These are phyloP conservation scores for Sapria himalayana DNA, from an alignment of 345 rosid genomes.

Conservation along the genomic window DNA sequence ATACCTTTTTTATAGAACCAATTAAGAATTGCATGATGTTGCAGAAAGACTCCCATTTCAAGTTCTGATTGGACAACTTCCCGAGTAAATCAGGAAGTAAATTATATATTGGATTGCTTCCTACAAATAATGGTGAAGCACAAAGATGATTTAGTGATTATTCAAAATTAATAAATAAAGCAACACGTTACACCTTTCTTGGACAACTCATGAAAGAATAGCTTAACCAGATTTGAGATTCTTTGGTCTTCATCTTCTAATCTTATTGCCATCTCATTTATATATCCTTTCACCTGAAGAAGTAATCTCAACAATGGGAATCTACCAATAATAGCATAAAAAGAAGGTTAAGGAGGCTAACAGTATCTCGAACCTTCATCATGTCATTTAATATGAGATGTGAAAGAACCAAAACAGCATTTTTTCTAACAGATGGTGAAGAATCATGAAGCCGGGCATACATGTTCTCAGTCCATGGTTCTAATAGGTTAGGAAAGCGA, in stretches of 20 bases:
- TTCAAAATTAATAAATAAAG: not conserved
- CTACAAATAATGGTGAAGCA: slow-evolving; percentile 19
- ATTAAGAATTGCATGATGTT: slow-evolving; percentile 91
- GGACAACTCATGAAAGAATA: slow-evolving; percentile 78
- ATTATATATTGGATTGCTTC: slow-evolving; percentile 90
- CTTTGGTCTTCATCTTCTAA: slow-evolving; percentile 75
- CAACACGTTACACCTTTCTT: slow-evolving; percentile 50
- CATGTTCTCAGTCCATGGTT: slow-evolving; percentile 96
- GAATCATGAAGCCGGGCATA: slow-evolving; percentile 61
- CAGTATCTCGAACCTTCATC: slow-evolving; percentile 61
- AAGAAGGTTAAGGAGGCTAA: not conserved
- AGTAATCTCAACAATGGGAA: slow-evolving; percentile 13
- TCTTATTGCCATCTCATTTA: slow-evolving; percentile 80
- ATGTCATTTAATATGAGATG: slow-evolving; percentile 96
- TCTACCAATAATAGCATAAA: slow-evolving; percentile 4
- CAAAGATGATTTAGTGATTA: slow-evolving; percentile 4
- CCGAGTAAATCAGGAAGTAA: slow-evolving; percentile 93
- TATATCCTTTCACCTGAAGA: slow-evolving; percentile 80
- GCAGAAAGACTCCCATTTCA: slow-evolving; percentile 61
- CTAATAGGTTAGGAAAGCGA: slow-evolving; percentile 84
- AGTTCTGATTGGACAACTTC: slow-evolving; percentile 47
- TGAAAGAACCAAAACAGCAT: slow-evolving; percentile 93
- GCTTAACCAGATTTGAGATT: slow-evolving; percentile 77
- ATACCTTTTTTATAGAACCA: slow-evolving; percentile 86
- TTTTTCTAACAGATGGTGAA: slow-evolving; percentile 74